Evolutionary conservation across 139 green algal genomes (phyloP).

Genomic region (Picochlorum sp.): DNA sequence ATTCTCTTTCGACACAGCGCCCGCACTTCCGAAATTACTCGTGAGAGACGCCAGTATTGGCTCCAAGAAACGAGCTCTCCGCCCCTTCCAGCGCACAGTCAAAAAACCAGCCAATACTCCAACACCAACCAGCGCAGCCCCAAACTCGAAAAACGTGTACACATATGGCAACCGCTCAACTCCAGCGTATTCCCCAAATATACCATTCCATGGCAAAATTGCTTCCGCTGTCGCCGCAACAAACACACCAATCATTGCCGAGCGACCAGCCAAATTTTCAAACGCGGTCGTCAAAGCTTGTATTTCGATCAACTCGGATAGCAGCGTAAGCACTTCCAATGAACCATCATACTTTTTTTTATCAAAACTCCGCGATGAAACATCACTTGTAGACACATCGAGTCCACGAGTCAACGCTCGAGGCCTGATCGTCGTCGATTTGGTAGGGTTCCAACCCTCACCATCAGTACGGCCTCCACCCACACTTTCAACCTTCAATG

Average conservation of each 20-base stretch:
- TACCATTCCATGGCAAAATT: background rate
- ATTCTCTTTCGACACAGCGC: background rate
- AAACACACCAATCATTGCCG: conserved; percentile 21
- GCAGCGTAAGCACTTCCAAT: background rate
- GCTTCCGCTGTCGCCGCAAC: conserved; percentile 7
- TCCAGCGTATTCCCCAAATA: conserved; percentile 8
- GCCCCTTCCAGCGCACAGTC: background rate
- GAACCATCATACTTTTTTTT: background rate
- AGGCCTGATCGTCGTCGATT: too few relatives aligned
- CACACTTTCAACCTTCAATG: too few relatives aligned
- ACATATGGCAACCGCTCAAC: background rate
- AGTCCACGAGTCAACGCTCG: too few relatives aligned
- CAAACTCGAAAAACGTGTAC: too few relatives aligned
- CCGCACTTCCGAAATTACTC: background rate
- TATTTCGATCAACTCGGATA: conserved; percentile 5
- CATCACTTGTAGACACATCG: background rate
- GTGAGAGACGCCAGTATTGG: conserved; percentile 14
- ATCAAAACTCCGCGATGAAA: too few relatives aligned
- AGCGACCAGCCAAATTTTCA: conserved; percentile 13
- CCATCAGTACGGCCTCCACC: too few relatives aligned
- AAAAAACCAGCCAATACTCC: background rate
- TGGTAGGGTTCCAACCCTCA: too few relatives aligned
- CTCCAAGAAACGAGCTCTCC: conserved; percentile 3
- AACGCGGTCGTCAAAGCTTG: conserved; percentile 2
- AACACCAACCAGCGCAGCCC: background rate